A percentile compares a stretch with the other conserved stretches of the same genome.
phyloP scores from a whole-genome alignment of 164 flowering plant species.

The Protea cynaroides region DNA sequence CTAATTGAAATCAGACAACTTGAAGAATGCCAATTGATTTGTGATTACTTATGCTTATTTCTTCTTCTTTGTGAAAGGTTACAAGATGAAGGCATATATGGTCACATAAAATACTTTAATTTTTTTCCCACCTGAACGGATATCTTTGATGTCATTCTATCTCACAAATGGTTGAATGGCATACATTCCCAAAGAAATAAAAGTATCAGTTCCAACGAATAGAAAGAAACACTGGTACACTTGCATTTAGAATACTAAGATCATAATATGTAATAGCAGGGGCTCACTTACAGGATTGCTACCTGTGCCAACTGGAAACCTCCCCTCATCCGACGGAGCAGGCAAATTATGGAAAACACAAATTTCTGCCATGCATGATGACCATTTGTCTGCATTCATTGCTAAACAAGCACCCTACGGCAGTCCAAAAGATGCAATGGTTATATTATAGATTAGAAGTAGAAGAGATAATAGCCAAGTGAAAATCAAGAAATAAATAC shows the following conservation, averaged over 20 bases:
- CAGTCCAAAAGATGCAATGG: constrained; percentile 12
- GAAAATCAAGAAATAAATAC: neutral
- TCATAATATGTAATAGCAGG: constrained; percentile 2
- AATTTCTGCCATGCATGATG: constrained; percentile 43
- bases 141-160: neutral
- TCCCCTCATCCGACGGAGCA: constrained; percentile 56
- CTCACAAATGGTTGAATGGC: no score
- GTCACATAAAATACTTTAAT: no score
- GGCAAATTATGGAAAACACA: constrained; percentile 63
- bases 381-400: constrained; percentile 68
- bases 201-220: neutral
- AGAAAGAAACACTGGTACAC: neutral
- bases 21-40: no score
- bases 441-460: neutral
- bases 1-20: no score
- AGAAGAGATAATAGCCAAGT: neutral
- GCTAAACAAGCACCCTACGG: constrained; percentile 88
- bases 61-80: no score
- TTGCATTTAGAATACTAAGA: neutral
- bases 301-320: constrained; percentile 92
- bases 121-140: no score
- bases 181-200: neutral
- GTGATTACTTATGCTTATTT: no score
- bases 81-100: no score
- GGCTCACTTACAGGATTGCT: constrained; percentile 89